Evolutionary conservation across 441 rosid genomes (phyloP), one percentile per base, ranked within the genome.

Genomic region (Croton laevigatus): DNA sequence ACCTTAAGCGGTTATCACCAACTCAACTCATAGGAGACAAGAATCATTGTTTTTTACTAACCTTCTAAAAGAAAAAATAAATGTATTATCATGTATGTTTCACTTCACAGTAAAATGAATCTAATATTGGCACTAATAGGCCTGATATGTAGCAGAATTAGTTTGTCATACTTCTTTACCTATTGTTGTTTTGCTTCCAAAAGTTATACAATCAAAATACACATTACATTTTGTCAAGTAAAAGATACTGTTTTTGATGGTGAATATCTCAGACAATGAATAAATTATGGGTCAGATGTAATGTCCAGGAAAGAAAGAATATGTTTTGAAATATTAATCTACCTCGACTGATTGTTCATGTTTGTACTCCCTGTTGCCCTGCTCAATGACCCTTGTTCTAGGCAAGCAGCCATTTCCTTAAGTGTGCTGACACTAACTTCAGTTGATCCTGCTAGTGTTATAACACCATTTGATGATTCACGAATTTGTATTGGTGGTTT

Each of bases 301-400:
- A 19, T 2, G 2, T n/a, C 8, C 57, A 53, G 19, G 57, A 53
- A 49, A 57, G 27, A 7, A 22, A 57, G 17, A 64, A 19, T 69
- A 48, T 5, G 20, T 66, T 27, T 16, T 38, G 36, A 55, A 40
- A 19, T 7, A 63, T 55, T 23, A 53, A 63, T 66, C 51, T 70
- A 90, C 99, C 99, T 96, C 22, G 99, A 96, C 74, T 90, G 97
- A 73, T 89, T 91, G 82, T 96, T 96, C 99, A 93, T 96, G 80
- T 96, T 96, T 68, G 99, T 96, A 73, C 99, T 91, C 48, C 96
- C 99, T 0, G 99, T 96, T 73, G 99, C 99, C 72, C 99, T 85
- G 79, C 90, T 88, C 64, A 87, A 38, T 3, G 99, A 96, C 20
- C 99, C 99, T 76, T 93, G 99, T 67, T 91, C 99, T 22, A 95